Evolutionary conservation across 768 basidiomycete genomes (phyloP).

Genomic region (Rhodotorula paludigena): DNA sequence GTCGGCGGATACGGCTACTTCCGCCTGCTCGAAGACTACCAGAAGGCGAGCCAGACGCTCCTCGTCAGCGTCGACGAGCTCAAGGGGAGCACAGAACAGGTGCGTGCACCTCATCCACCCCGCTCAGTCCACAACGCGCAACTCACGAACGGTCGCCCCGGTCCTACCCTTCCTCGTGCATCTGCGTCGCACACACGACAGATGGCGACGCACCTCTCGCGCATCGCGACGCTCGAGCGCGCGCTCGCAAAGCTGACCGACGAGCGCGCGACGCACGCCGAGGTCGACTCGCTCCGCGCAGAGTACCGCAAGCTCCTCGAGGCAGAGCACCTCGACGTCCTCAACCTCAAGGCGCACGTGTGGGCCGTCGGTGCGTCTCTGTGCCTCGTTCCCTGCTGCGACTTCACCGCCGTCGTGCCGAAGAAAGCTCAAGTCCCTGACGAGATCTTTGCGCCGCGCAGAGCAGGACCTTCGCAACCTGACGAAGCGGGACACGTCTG

Average conservation of each 20-base stretch:
- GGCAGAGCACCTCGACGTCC: conserved; percentile 17
- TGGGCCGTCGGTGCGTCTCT: conserved; percentile 26
- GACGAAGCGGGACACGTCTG: conserved; percentile 1
- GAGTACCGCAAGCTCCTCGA: conserved; percentile 27
- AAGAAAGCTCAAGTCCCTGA: neutral
- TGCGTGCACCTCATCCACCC: neutral
- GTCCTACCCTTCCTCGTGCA: too few relatives aligned
- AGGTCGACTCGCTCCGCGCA: conserved; percentile 2
- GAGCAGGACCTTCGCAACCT: conserved; percentile 13
- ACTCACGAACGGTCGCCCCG: too few relatives aligned
- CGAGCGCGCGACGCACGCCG: neutral
- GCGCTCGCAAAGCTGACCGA: neutral
- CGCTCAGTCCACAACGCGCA: too few relatives aligned
- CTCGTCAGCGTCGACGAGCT: conserved; percentile 23
- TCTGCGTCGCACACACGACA: neutral
- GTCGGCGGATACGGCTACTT: conserved; percentile 30
- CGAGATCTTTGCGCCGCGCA: neutral
- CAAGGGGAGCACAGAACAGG: conserved; percentile 10
- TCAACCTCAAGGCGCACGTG: conserved; percentile 28
- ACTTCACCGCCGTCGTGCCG: neutral
- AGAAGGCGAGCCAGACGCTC: conserved; percentile 3
- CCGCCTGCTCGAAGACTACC: conserved; percentile 23
- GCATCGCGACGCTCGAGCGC: conserved; percentile 14
- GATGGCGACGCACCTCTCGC: conserved; percentile 17
- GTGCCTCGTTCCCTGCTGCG: neutral